Evolutionary conservation across 371 early-diverging fungal species (phyloP), one percentile per base, ranked within the genome.

Genomic region (Aphelidium insulamus): DNA sequence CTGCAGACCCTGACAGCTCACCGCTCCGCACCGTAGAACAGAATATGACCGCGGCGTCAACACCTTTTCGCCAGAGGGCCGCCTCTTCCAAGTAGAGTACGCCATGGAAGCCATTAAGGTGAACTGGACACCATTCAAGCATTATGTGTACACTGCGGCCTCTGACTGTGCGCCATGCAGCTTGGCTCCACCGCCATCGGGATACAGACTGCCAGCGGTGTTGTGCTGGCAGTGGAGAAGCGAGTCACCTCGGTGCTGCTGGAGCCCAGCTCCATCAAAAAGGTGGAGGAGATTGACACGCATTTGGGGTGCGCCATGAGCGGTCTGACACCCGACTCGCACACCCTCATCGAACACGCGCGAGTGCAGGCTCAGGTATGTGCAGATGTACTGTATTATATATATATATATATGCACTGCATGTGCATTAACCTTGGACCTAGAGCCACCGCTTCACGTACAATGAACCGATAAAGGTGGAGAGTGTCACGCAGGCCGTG

Each of bases 101-200:
- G 97, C 95, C 37, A 82, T 92, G 44, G 95, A 95, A 52, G 94
- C 97, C 37, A 92, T 95, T 63, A 94, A 95, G 73, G 90, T 84
- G 55, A 16, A 14, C n/a, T n/a, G n/a, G n/a, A n/a, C n/a, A n/a
- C n/a, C 21, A 24, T 18, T 28, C 24, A n/a, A 0, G 22, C 32
- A 28, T 26, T 5, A 11, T 3, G 12, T 41, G 22, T n/a, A n/a
- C n/a, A n/a, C n/a, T n/a, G n/a, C n/a, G n/a, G n/a, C n/a, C n/a
- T n/a, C n/a, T n/a, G n/a, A n/a, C n/a, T n/a, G n/a, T n/a, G n/a
- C n/a, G n/a, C n/a, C n/a, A n/a, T n/a, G n/a, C 26, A 81, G 87
- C 71, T 91, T 16, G 97, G 95, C 20, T 84, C 92, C 9, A 95
- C 94, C 10, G 88, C 91, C 11, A 78, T 95, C 33, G 97, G 97